Evolutionary conservation across 1,284 basidiomycete species (phyloP).

Genomic region (Phenoliferia sp.): DNA sequence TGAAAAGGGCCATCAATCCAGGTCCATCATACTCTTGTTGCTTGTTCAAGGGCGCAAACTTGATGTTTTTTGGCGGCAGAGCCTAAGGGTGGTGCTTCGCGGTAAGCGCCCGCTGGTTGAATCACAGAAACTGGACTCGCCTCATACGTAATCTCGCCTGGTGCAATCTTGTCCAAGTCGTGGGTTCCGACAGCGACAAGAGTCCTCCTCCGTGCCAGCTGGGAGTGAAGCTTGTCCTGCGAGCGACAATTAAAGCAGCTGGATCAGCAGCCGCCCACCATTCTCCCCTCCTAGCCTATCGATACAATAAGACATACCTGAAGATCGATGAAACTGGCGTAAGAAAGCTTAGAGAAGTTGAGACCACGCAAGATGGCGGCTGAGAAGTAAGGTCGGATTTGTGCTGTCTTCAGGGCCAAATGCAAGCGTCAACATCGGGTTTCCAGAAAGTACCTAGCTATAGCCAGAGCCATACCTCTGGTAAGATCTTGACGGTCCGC

Average conservation of each 20-base stretch:
- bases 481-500: conserved; percentile 61
- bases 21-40: conserved; percentile 67
- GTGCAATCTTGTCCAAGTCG: conserved; percentile 77
- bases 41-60: conserved; percentile 80
- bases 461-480: conserved; percentile 56
- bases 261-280: neutral
- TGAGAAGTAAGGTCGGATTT: conserved; percentile 86
- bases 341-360: conserved; percentile 78
- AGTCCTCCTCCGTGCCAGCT: conserved; percentile 82
- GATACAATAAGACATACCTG: conserved; percentile 47
- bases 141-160: conserved; percentile 59
- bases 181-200: conserved; percentile 97
- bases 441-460: too few relatives aligned
- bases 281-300: conserved; percentile 70
- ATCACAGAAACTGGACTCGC: neutral
- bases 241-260: neutral
- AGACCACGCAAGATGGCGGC: conserved; percentile 85
- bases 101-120: neutral
- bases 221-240: conserved; percentile 97
- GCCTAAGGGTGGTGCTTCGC: conserved; percentile 47
- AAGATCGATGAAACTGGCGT: conserved; percentile 95
- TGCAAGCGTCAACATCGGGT: too few relatives aligned
- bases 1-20: conserved; percentile 83
- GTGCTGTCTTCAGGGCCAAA: conserved; percentile 53
- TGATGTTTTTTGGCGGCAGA: conserved; percentile 78